Evolutionary conservation across 352 stramenopile genomes (phyloP), one percentile per base, ranked within the genome.

Genomic region (Phytophthora pisi): DNA sequence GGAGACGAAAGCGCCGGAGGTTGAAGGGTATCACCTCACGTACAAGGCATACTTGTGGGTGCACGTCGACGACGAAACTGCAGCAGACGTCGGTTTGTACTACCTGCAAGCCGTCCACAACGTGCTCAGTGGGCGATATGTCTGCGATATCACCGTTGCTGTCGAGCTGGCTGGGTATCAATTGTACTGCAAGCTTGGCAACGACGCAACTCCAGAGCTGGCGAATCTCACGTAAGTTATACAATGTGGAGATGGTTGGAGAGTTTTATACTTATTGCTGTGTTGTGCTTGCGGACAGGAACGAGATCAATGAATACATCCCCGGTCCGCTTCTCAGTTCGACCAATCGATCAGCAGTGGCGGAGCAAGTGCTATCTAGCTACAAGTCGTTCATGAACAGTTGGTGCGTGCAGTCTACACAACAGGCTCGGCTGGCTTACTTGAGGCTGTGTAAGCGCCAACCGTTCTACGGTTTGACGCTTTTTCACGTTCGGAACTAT

Each of bases 21-120:
- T 58, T 38, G 55, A 62, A 68, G 56, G 65, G 11, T 78, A 84
- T 62, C 66, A 70, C 53, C 71, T 95, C 24, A 49, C 75, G 3
- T 93, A 88, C 74, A 96, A 92, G 67, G 81, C 91, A 9, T 84
- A 88, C 43, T 58, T 95, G 46, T 92, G 89, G 72, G 73, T 92
- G 23, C 74, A 91, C 24, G 55, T 91, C 38, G 69, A 81, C 45
- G 79, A 91, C 50, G 78, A 84, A 66, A 82, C 88, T 57, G 65
- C 74, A 38, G 68, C 75, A 8, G 88, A 89, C 58, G 58, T 90
- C 3, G 58, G 77, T 6, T 70, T 95, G 3, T 70, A 89, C 45
- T 95, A 94, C 64, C 61, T 89, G 18, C 88, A 96, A 61, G 88
- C 86, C 2, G 79, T 89, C 20, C 78, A 89, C 23, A 89, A 94